Evolutionary conservation across 148 eudicot genomes (phyloP).

Genomic region (Beta vulgaris): DNA sequence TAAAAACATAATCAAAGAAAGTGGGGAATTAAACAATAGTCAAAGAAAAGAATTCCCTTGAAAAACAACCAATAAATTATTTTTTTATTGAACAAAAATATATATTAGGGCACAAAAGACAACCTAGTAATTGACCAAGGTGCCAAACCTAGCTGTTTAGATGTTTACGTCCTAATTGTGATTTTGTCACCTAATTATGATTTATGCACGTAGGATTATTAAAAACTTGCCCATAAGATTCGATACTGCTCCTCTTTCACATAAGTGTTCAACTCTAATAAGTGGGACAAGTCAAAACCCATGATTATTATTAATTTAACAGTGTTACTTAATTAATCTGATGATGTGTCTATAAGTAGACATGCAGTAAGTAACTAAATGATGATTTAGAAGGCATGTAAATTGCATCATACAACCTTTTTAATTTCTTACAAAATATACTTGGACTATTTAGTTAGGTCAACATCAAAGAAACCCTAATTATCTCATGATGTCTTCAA

Average conservation of each 20-base stretch:
- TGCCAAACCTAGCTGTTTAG: not conserved
- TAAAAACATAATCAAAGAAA: too few relatives aligned
- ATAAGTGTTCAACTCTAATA: not conserved
- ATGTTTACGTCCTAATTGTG: slow-evolving; percentile 6
- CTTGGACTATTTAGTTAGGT: not conserved
- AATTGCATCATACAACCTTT: slow-evolving; percentile 3
- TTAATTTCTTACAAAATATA: not conserved
- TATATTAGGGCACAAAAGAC: not conserved
- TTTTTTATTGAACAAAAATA: not conserved
- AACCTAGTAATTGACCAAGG: not conserved
- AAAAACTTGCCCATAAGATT: not conserved
- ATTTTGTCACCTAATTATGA: not conserved
- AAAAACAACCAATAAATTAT: not conserved
- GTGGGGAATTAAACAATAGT: too few relatives aligned
- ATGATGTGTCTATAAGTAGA: not conserved
- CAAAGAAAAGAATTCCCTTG: not conserved
- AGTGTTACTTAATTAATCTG: not conserved
- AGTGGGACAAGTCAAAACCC: not conserved
- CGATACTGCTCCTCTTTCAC: not conserved
- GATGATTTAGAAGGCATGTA: not conserved
- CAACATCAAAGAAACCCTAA: not conserved
- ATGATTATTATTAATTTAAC: not conserved
- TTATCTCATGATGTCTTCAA: not conserved
- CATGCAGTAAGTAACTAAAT: slow-evolving; percentile 9
- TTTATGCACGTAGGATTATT: not conserved